Evolutionary conservation across 2,329 filamentous ascomycete species (phyloP), one percentile per base, ranked within the genome.

Genomic region (Colletotrichum sp.): DNA sequence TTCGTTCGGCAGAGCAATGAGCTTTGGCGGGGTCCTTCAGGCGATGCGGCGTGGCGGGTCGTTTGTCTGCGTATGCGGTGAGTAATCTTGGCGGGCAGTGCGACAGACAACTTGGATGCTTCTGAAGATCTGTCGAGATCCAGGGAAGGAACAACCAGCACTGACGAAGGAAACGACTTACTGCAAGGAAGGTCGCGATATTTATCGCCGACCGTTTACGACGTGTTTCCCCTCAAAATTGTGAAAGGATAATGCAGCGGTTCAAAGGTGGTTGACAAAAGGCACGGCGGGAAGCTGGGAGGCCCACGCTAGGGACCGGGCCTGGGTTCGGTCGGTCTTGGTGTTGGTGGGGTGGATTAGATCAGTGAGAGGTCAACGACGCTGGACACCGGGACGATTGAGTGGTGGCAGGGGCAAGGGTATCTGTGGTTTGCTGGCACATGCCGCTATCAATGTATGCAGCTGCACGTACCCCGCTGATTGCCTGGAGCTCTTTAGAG

Each of bases 21-120:
- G 72, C 72, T 75, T 65, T 59, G 73, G 73, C 69, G 73, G 73
- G 73, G 73, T 72, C 63, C 57, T 68, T 59, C 43, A 24, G 70
- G n/a, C 68, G 60, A 60, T 52, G 67, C 28, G 32, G 26, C 48
- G 63, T 61, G 63, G 69, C 73, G 73, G 73, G 43, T 67, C 63
- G 64, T 68, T 67, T 28, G 70, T 43, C 70, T 68, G 39, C 21
- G 68, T 71, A 28, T 72, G 70, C 69, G 73, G 69, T 75, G 73
- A 75, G 70, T 66, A 73, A 73, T 68, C 69, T 59, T 48, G 60
- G 52, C 48, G n/a, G 34, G 18, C 48, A 59, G 61, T 60, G 12
- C 14, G 55, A 24, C 57, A 30, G 39, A 30, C 32, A 57, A 26
- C 21, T 43, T 30, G 34, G 24, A 48, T 52, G 43, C 43, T 21